Evolutionary conservation across 495 filamentous ascomycete genomes (phyloP).

Genomic region (Antarctomyces pellizariae): DNA sequence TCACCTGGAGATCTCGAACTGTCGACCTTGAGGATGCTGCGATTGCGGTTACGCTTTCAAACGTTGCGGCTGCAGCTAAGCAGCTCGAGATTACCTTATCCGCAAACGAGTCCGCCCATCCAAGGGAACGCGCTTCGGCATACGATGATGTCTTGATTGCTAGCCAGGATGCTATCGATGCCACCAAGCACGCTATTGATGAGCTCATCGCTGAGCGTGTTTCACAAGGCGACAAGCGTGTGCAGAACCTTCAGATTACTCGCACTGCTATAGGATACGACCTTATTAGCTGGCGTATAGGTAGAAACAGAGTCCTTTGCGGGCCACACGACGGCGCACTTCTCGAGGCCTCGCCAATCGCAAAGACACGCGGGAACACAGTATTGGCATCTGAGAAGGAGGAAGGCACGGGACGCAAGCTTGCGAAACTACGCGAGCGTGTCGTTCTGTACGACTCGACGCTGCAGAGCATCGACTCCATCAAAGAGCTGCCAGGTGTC

Average conservation of each 20-base stretch:
- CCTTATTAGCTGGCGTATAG: conserved; percentile 83
- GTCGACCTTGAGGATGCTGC: conserved; percentile 80
- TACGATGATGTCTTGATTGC: conserved; percentile 81
- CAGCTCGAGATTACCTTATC: conserved; percentile 35
- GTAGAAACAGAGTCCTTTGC: conserved; percentile 71
- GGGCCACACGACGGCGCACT: conserved; percentile 52
- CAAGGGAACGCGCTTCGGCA: conserved; percentile 42
- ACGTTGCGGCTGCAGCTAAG: conserved; percentile 28
- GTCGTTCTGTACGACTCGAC: conserved; percentile 86
- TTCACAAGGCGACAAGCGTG: conserved; percentile 57
- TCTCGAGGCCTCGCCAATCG: conserved; percentile 23
- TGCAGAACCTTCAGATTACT: conserved; percentile 86
- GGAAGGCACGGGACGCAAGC: conserved; percentile 36
- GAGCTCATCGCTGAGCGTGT: conserved; percentile 66
- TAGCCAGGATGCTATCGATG: conserved; percentile 86
- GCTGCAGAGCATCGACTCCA: conserved; percentile 67
- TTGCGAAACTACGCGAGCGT: conserved; percentile 64
- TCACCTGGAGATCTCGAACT: conserved; percentile 75
- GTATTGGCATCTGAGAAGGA: conserved; percentile 25
- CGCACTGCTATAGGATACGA: conserved; percentile 81
- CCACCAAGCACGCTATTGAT: conserved; percentile 78
- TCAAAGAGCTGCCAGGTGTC: conserved; percentile 74
- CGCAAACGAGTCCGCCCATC: conserved; percentile 28
- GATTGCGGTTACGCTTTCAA: conserved; percentile 49
- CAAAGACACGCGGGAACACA: conserved; percentile 9